Percentiles rank a stretch among this genome's conserved stretches.
Conservation (phyloP, 768 basidiomycete species). For the Filobasidium floriforme region DNA sequence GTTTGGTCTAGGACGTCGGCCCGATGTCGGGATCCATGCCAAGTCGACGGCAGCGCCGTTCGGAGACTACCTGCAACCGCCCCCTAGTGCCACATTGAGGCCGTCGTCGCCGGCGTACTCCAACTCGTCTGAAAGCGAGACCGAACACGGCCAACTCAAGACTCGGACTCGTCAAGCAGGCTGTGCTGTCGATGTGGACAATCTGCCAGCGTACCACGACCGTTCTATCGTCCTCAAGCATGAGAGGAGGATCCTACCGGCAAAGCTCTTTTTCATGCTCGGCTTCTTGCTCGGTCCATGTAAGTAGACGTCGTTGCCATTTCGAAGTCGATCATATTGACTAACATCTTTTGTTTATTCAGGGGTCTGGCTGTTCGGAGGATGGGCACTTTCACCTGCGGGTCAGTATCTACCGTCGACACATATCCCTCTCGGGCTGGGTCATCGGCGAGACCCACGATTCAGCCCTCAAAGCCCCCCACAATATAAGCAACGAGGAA, state of each 20-base stretch:
- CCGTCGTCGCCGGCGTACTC: neutral
- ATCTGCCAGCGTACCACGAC: neutral
- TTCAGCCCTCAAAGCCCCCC: neutral
- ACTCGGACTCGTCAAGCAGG: neutral
- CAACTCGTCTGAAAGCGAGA: neutral
- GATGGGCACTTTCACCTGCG: constrained; percentile 24
- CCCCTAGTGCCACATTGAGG: constrained; percentile 1
- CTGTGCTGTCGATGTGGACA: neutral
- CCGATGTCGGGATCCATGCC: constrained; percentile 13
- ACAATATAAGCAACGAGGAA: neutral
- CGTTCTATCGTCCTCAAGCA: neutral
- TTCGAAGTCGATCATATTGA: no score
- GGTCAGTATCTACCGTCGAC: constrained; percentile 13
- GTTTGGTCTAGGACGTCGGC: constrained; percentile 9
- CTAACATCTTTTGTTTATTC: neutral
- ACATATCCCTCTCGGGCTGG: neutral
- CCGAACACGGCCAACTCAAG: neutral
- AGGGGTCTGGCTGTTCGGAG: constrained; percentile 28
- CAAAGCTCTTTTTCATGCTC: constrained; percentile 24
- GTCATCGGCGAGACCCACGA: constrained; percentile 4
- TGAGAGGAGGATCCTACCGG: constrained; percentile 13
- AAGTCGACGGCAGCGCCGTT: neutral
- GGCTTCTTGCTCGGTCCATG: constrained; percentile 27
- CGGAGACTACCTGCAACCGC: constrained; percentile 2
- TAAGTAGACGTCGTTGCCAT: constrained; percentile 10